Base-by-base conservation (phyloP, 768 basidiomycete species). In the Lactarius sp. region DNA sequence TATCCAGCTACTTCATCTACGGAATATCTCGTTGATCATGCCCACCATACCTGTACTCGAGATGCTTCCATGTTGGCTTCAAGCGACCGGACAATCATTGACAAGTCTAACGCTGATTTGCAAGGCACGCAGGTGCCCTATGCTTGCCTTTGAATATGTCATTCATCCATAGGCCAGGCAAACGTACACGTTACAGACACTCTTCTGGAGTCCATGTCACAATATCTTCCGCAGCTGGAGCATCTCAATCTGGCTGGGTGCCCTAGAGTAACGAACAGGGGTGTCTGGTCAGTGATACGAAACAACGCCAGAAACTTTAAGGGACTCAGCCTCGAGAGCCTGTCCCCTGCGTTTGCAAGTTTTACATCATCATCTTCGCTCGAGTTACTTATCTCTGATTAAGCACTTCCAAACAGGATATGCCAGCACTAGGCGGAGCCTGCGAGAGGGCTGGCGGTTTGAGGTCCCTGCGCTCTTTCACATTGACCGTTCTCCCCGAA, bases 11-110 rank as follows among this genome's bases (percentile, higher is more conserved):
- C 74, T 70, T n/a, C 75, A 71, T 20, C 74, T 92, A 42, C 74
- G 74, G 10, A 82, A 79, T 68, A 76, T 93, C 56, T 81, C 83
- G 1, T 71, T 93, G 60, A 90, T 92, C 56, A 90, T 91, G 90
- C 90, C 90, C 14, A 86, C 83, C 61, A 68, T 69, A 1, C 71
- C 73, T 3, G 83, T 91, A 8, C 75, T 85, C 22, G 72, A 75
- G 41, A 73, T 79, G 6, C 70, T 92, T 22, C 74, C 73, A 1
- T 52, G 71, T 2, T 90, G 89, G 89, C 71, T 83, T 14, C 69
- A 69, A 10, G 60, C 71, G 9, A 82, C 78, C 2, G 77, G 79
- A 0, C 50, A 69, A 33, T 80, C 78, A 3, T 76, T 93, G 54
- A 77, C 76, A 36, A 83, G 76, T 64, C 74, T 93, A 52, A 85